Evolutionary conservation across 129 eudicot species (phyloP).

Genomic region (Cynara cardunculus): DNA sequence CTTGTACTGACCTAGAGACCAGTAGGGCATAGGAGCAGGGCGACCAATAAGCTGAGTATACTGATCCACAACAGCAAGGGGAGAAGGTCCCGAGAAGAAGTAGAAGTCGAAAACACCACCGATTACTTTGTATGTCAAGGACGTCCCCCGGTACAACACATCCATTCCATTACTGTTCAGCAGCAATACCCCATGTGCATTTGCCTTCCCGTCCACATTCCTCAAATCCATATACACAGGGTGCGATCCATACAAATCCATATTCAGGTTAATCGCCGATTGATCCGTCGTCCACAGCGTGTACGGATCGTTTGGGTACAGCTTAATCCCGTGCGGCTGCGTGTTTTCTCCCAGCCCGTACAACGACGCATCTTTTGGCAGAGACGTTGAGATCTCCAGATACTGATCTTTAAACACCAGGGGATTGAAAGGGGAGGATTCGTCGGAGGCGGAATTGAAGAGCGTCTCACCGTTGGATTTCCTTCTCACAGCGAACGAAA

Average conservation of each 20-base stretch:
- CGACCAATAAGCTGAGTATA: constrained; percentile 84
- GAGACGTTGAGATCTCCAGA: constrained; percentile 67
- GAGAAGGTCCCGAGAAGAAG: constrained; percentile 82
- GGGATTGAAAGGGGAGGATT: constrained; percentile 46
- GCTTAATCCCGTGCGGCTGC: constrained; percentile 84
- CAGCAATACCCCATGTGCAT: constrained; percentile 77
- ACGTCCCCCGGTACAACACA: constrained; percentile 72
- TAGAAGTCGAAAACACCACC: constrained; percentile 96
- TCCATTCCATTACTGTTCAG: constrained; percentile 97
- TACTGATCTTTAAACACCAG: constrained; percentile 92
- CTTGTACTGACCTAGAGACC: constrained; percentile 80
- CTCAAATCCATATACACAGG: constrained; percentile 98
- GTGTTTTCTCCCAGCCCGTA: constrained; percentile 96
- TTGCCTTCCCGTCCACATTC: constrained; percentile 51
- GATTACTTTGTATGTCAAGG: constrained; percentile 89
- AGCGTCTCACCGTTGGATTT: constrained; percentile 77
- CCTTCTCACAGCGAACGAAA: constrained; percentile 65
- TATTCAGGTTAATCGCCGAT: constrained; percentile 78
- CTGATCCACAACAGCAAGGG: constrained; percentile 85
- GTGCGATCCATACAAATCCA: constrained; percentile 90
- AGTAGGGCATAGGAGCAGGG: constrained; percentile 99
- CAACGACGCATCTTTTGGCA: constrained; percentile 72
- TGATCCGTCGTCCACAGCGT: constrained; percentile 79
- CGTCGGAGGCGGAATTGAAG: constrained; percentile 50
- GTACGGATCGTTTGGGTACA: constrained; percentile 86